Evolutionary conservation across 2,329 filamentous ascomycete species (phyloP), one percentile per base, ranked within the genome.

Genomic region (Penicillium sp.): DNA sequence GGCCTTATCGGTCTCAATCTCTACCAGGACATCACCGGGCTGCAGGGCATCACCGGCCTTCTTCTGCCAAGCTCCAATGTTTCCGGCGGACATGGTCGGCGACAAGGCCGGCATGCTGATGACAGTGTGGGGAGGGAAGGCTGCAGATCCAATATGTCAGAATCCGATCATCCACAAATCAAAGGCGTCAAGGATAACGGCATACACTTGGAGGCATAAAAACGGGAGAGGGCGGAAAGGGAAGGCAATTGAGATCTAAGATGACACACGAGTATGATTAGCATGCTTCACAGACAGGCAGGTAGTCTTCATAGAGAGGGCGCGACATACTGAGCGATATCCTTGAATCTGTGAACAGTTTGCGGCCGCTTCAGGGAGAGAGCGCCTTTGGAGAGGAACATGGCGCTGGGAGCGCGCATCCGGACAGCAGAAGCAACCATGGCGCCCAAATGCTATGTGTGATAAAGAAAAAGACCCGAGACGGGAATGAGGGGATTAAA

Each of bases 1-100:
- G 57, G 93, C 93, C 81, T 98, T 98, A 75, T 98, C 93, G 64
- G 93, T 98, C 81, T 98, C 93, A 65, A 97, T 95, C 79, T 95
- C 90, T 61, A 95, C 90, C 61, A 98, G 77, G 41, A 98, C 93
- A 70, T 98, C 93, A 69, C 93, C 93, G 45, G 94, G 90, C 51
- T 81, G 77, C 70, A 98, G 84, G 56, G 77, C 67, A 72, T 98
- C 93, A 68, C 93, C 93, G 60, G 83, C 79, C 77, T 96, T 94
- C 82, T 97, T 98, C 77, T 97, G 88, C 93, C 93, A 98, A 57
- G 83, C 77, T 64, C 93, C 94, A 72, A 98, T 95, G 77, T 95
- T 95, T 70, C 93, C 93, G 55, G 87, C 79, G 57, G 87, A 90
- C 93, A 98, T 98, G 62, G 93, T 98, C 48, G 93, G 93, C 56